These are phyloP conservation scores for Phyllosticta ampelicida DNA, from an alignment of 2,329 filamentous ascomycete species.

Conservation along the genomic window DNA sequence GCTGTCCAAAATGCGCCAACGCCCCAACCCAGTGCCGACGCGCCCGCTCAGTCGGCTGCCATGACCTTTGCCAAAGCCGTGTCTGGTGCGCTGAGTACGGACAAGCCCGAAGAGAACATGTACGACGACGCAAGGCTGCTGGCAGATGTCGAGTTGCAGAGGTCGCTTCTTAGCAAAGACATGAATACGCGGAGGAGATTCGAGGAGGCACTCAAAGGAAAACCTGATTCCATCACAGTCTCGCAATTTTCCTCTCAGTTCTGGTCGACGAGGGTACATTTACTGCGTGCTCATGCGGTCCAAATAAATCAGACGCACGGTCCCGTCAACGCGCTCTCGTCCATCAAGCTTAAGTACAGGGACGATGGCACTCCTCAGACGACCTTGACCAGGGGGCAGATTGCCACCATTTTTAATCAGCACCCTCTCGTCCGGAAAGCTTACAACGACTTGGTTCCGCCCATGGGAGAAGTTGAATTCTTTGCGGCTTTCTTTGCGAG, in stretches of 20 bases:
- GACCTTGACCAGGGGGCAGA: slow-evolving; percentile 72
- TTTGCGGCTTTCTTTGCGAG: slow-evolving; percentile 94
- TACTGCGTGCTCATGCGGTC: slow-evolving; percentile 82
- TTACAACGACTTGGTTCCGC: slow-evolving; percentile 80
- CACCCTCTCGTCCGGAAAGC: slow-evolving; percentile 83
- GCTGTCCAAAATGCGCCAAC: slow-evolving; percentile 25
- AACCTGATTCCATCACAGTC: slow-evolving; percentile 72
- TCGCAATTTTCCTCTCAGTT: slow-evolving; percentile 83
- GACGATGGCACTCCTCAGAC: slow-evolving; percentile 51
- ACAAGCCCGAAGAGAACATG: slow-evolving; percentile 50
- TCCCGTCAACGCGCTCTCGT: slow-evolving; percentile 86
- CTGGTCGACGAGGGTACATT: slow-evolving; percentile 79
- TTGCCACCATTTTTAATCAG: slow-evolving; percentile 84
- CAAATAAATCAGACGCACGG: slow-evolving; percentile 78
- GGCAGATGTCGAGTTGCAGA: slow-evolving; percentile 69
- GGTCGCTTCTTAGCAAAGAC: slow-evolving; percentile 77
- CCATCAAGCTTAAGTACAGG: slow-evolving; percentile 69
- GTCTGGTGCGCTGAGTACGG: slow-evolving; percentile 36
- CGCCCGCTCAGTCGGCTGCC: slow-evolving; percentile 48
- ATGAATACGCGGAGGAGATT: slow-evolving; percentile 69
- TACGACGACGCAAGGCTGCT: slow-evolving; percentile 75
- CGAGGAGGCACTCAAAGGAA: slow-evolving; percentile 70
- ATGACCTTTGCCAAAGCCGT: slow-evolving; percentile 71
- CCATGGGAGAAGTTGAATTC: slow-evolving; percentile 56
- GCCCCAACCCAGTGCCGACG: slow-evolving; percentile 20